phyloP scores from a whole-genome alignment of 805 yeast genomes.

The Alloascoidea hylecoeti region DNA sequence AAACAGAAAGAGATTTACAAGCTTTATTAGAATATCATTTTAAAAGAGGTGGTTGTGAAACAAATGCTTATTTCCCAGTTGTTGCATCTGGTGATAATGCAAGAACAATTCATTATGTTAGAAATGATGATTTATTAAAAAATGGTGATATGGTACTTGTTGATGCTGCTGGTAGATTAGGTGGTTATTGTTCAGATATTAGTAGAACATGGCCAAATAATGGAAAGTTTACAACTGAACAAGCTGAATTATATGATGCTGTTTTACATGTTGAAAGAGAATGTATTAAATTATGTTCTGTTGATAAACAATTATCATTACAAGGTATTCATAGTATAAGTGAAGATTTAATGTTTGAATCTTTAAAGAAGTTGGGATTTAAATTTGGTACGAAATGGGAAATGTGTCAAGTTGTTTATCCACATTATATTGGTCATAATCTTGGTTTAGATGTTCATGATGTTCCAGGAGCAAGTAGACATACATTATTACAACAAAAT shows the following conservation, averaged over 20 bases:
- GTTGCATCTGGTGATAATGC: slow-evolving; percentile 92
- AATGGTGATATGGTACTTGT: slow-evolving; percentile 77
- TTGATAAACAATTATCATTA: slow-evolving; percentile 33
- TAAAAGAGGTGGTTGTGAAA: slow-evolving; percentile 78
- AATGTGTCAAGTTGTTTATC: slow-evolving; percentile 49
- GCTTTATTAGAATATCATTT: slow-evolving; percentile 75
- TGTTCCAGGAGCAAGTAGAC: slow-evolving; percentile 48
- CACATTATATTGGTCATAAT: slow-evolving; percentile 94
- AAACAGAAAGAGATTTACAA: slow-evolving; percentile 65
- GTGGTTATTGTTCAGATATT: slow-evolving; percentile 93
- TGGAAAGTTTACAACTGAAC: slow-evolving; percentile 63
- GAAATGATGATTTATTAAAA: slow-evolving; percentile 73
- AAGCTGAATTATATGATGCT: slow-evolving; percentile 77
- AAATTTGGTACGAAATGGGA: slow-evolving; percentile 33
- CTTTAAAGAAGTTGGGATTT: slow-evolving; percentile 65
- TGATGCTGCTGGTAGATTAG: slow-evolving; percentile 89
- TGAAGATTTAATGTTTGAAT: slow-evolving; percentile 40
- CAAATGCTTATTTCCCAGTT: slow-evolving; percentile 86
- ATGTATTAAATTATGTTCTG: slow-evolving; percentile 62
- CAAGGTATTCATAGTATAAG: slow-evolving; percentile 68
- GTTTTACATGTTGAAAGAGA: slow-evolving; percentile 71
- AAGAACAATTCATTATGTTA: slow-evolving; percentile 81
- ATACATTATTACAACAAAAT: slow-evolving; percentile 37
- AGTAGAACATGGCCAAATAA: slow-evolving; percentile 93
- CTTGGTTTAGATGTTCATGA: slow-evolving; percentile 81